Evolutionary conservation across 345 rosid genomes (phyloP), one percentile per base, ranked within the genome.

Genomic region (Linum usitatissimum): DNA sequence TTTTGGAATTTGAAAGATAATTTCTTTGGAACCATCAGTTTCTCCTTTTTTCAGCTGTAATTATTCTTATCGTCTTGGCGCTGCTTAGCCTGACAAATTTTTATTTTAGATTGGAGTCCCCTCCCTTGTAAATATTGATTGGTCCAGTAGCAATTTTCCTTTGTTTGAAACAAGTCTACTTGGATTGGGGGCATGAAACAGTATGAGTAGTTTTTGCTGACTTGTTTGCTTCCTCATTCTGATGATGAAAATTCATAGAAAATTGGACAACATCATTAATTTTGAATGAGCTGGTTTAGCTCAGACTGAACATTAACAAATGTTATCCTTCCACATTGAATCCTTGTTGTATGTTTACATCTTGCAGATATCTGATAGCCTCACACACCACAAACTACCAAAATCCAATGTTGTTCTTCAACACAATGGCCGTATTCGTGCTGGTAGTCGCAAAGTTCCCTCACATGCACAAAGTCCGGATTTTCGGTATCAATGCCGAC

Each of bases 401-500:
- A 53, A 61, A 73, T 57, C 77, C 73, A 30, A 73, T 73, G 77
- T 66, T 73, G 30, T 56, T 73, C 70, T 73, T 68, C 67, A 73
- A 68, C 64, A 73, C 77, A 30, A 38, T 68, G 64, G 77, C 70
- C 15, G 77, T 68, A 28, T 68, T 73, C 21, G 73, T 73, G 34
- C 34, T 68, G 61, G 73, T 73, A 18, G 77, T 73, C 17, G 77
- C 77, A 5, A 73, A 68, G 65, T 73, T 73, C 70, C 77, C 77
- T 21, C 63, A 68, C 60, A 68, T 73, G 77, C 77, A 68, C 77
- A 73, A 68, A 60, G 77, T 73, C 57, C 66, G 77, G 48, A 73
- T 73, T 60, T 73, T 73, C 3, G 77, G 73, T 51, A 68, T 73
- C 57, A 73, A 73, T 61, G 72, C 66, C 13, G 76, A 55, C 54